Base-by-base conservation (phyloP, 2,329 filamentous ascomycete species). In the Penicillium janthinellum region DNA sequence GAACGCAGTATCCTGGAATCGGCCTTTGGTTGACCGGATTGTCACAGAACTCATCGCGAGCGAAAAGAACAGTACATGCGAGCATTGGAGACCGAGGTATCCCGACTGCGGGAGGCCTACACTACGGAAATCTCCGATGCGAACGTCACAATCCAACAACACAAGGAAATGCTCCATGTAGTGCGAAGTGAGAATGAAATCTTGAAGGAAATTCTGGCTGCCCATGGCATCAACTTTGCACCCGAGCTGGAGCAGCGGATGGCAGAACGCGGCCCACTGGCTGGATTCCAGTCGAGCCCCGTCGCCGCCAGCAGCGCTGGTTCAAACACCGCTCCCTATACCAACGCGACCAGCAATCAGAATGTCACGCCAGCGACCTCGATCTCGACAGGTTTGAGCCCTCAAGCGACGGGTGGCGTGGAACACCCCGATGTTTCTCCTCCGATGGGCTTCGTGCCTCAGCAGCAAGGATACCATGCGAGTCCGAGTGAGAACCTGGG, bases 31-130 rank as follows among this genome's bases (percentile, higher is more conserved):
- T 47, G 31, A 52, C 59, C 59, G 73, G 37, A 73, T 56, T 39
- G 59, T 53, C 58, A 56, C 72, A 96, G 95, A 73, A 98, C 95
- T 17, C 95, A 99, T 77, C 92, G 95, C 57, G 95, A 98, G 79
- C 88, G 95, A 67, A 98, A 98, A 76, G 95, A 98, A 78, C 85
- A 92, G 69, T 98, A 98, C 75, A 96, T 97, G 81, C 96, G 96
- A 76, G 88, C 90, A 11, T 85, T 98, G 15, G 95, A 99, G 77
- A 89, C 94, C 71, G 92, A 98, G 77, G 90, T 98, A 5, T 83
- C 96, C 20, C 88, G 92, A 51, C 82, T 98, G 45, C 95, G 96
- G 74, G 92, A 97, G 73, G 73, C 73, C 7, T 81, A 77, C 60
- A 84, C 89, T n/a, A 94, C 88, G 71, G 88, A 87, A 70, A 87